These are phyloP conservation scores for Neurospora intermedia DNA, from an alignment of 495 filamentous ascomycete species.

Conservation along the genomic window DNA sequence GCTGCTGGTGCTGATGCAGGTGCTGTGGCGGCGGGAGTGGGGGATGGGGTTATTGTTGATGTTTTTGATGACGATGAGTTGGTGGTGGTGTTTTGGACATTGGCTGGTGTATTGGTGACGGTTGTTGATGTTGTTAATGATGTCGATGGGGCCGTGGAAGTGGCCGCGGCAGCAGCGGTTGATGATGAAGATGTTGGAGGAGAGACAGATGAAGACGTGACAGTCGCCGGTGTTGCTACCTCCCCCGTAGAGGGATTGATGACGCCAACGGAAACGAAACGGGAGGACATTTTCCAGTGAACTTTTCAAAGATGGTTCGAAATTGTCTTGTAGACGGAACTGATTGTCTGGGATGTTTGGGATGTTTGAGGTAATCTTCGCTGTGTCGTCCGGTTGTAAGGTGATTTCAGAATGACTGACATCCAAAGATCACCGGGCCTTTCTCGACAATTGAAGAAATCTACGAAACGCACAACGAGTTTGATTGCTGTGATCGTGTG, in stretches of 20 bases:
- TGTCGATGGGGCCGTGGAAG: neutral
- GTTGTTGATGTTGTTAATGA: neutral
- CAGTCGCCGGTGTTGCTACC: conserved; percentile 5
- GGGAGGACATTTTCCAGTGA: conserved; percentile 51
- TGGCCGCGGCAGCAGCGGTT: neutral
- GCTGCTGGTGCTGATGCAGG: neutral
- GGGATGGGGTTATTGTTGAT: neutral
- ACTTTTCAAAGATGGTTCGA: neutral
- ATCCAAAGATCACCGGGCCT: neutral
- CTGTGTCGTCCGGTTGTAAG: neutral
- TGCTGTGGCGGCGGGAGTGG: neutral
- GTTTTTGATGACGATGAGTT: neutral
- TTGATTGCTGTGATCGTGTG: neutral
- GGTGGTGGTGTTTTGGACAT: neutral
- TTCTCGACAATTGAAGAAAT: neutral
- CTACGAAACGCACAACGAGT: too few species aligned
- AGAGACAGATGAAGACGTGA: neutral
- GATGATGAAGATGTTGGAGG: neutral
- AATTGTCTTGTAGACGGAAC: neutral
- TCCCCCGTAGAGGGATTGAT: conserved; percentile 45
- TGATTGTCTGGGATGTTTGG: neutral
- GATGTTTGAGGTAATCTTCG: neutral
- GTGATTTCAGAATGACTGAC: neutral
- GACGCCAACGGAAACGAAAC: conserved; percentile 83
- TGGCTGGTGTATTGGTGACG: neutral